These are phyloP conservation scores for Kuraishia floccosa DNA, from an alignment of 805 yeast species.

Conservation along the genomic window DNA sequence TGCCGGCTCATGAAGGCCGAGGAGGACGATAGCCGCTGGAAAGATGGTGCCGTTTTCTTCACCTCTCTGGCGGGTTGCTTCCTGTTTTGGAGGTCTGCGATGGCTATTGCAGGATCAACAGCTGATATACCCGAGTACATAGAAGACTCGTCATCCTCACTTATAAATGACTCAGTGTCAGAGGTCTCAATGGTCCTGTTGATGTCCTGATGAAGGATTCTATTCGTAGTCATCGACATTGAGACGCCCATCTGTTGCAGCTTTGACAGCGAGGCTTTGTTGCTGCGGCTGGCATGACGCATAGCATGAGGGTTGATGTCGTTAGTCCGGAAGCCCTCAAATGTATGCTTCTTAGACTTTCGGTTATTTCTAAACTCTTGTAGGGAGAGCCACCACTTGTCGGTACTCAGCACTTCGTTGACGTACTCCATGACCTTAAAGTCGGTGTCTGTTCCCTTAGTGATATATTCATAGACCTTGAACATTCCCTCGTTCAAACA, in stretches of 20 bases:
- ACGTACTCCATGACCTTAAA: slow-evolving; percentile 28
- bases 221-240: slow-evolving; percentile 61
- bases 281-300: slow-evolving; percentile 18
- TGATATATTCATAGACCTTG: slow-evolving; percentile 60
- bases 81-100: slow-evolving; percentile 10
- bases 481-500: slow-evolving; percentile 50
- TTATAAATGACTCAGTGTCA: slow-evolving; percentile 12
- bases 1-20: background rate
- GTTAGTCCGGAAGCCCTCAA: slow-evolving; percentile 4
- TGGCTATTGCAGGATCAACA: slow-evolving; percentile 5
- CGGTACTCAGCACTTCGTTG: slow-evolving; percentile 38
- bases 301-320: slow-evolving; percentile 12
- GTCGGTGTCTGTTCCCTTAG: slow-evolving; percentile 48
- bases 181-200: slow-evolving; percentile 11
- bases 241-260: slow-evolving; percentile 72
- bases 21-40: background rate
- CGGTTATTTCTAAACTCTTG: slow-evolving; percentile 41
- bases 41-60: too few relatives aligned
- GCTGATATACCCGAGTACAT: slow-evolving; percentile 6
- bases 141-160: slow-evolving; percentile 13
- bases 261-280: slow-evolving; percentile 46
- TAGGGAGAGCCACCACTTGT: slow-evolving; percentile 81
- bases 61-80: too few relatives aligned
- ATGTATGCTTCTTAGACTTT: slow-evolving; percentile 14
- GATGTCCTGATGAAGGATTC: slow-evolving; percentile 24